Conservation (phyloP, 441 rosid genomes). For the Macaranga tanarius region DNA sequence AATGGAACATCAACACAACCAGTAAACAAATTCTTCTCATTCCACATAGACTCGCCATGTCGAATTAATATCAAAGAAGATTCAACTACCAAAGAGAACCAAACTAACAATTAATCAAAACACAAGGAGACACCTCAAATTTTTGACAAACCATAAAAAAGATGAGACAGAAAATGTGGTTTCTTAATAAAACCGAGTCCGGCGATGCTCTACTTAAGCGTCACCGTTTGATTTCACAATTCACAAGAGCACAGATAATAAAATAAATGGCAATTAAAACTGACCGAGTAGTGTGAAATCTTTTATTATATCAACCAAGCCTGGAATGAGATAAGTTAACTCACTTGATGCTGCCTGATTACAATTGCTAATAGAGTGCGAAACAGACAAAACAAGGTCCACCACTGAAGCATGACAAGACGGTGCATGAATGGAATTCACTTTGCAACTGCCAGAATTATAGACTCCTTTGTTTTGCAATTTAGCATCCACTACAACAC, state of each 20-base stretch:
- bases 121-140: too few relatives aligned
- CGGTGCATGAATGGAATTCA: constrained; percentile 16
- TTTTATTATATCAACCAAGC: not conserved
- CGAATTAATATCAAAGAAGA: too few relatives aligned
- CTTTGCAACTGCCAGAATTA: constrained; percentile 19
- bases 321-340: not conserved
- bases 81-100: too few relatives aligned
- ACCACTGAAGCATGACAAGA: constrained; percentile 47
- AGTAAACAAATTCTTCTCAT: too few relatives aligned
- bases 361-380: constrained; percentile 31
- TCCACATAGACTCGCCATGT: too few relatives aligned
- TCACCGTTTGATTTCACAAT: too few relatives aligned
- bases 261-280: not conserved
- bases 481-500: constrained; percentile 31
- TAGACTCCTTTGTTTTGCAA: constrained; percentile 20
- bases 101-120: too few relatives aligned
- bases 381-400: constrained; percentile 45
- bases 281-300: not conserved
- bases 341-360: constrained; percentile 56
- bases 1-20: too few relatives aligned
- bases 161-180: too few relatives aligned
- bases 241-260: not conserved
- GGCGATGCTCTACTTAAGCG: too few relatives aligned
- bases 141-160: too few relatives aligned
- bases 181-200: too few relatives aligned